phyloP scores from a whole-genome alignment of 2,329 filamentous ascomycete genomes.

The Xylaria sp. region DNA sequence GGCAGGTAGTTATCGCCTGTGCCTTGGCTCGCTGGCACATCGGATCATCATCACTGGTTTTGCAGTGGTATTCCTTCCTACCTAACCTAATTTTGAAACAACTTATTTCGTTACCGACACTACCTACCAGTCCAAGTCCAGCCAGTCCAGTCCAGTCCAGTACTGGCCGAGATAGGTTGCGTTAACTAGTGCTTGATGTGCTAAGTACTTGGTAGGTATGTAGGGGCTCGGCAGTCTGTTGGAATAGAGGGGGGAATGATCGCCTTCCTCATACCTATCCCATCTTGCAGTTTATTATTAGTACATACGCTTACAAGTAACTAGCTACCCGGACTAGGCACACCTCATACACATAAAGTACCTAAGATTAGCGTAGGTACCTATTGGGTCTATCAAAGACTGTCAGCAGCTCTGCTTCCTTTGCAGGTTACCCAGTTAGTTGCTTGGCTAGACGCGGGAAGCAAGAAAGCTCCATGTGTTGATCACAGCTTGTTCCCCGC shows the following conservation, averaged over 20 bases:
- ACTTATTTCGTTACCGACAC: neutral
- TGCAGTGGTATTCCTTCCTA: neutral
- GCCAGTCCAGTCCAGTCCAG: neutral
- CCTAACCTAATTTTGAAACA: neutral
- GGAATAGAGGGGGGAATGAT: constrained; percentile 16
- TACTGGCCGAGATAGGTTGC: neutral
- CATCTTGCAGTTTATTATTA: constrained; percentile 30
- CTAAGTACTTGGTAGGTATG: no score
- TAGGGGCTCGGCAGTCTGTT: constrained; percentile 20
- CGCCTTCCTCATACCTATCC: constrained; percentile 7
- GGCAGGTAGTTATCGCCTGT: neutral
- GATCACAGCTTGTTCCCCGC: constrained; percentile 23
- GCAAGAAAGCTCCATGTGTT: constrained; percentile 27
- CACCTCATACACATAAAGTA: neutral
- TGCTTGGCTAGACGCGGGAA: constrained; percentile 17
- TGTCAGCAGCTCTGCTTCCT: constrained; percentile 15
- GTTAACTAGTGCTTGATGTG: neutral
- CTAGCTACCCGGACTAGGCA: neutral
- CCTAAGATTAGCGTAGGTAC: neutral
- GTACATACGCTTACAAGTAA: constrained; percentile 1
- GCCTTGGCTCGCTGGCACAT: neutral
- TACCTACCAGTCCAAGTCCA: no score
- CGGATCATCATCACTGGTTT: neutral
- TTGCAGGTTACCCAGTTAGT: neutral
- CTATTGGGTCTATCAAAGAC: neutral